phyloP scores from a whole-genome alignment of 345 rosid genomes.

The Eucalyptus paniculata region DNA sequence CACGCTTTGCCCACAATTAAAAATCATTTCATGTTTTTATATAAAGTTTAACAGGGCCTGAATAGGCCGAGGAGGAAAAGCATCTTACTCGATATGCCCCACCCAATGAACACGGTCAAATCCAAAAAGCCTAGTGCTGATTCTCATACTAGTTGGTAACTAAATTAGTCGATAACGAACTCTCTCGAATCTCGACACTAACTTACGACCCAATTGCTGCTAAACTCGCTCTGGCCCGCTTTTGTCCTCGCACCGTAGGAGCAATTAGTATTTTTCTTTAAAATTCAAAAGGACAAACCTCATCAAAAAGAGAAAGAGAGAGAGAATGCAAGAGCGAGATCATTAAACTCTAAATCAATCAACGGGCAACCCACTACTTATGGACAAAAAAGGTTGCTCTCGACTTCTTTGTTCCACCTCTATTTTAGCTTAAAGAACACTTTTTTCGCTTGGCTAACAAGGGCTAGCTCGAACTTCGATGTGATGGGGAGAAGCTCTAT shows the following conservation, averaged over 20 bases:
- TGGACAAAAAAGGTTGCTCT: background rate
- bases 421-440: background rate
- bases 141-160: background rate
- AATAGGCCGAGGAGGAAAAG: background rate
- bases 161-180: background rate
- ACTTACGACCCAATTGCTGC: background rate
- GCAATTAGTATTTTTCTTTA: background rate
- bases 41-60: background rate
- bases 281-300: background rate
- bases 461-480: background rate
- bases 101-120: background rate
- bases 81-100: background rate
- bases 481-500: background rate
- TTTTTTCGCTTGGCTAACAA: background rate
- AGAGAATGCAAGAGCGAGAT: background rate
- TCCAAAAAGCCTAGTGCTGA: background rate
- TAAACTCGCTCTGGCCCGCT: background rate
- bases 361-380: background rate
- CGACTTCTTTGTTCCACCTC: background rate
- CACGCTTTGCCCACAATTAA: background rate
- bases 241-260: background rate
- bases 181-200: background rate
- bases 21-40: background rate
- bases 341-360: background rate
- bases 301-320: background rate